Percentiles rank a stretch among this genome's conserved stretches.
Evolutionary conservation across 2,329 filamentous ascomycete species (phyloP).

Genomic region (Coniosporium tulheliwenetii): DNA sequence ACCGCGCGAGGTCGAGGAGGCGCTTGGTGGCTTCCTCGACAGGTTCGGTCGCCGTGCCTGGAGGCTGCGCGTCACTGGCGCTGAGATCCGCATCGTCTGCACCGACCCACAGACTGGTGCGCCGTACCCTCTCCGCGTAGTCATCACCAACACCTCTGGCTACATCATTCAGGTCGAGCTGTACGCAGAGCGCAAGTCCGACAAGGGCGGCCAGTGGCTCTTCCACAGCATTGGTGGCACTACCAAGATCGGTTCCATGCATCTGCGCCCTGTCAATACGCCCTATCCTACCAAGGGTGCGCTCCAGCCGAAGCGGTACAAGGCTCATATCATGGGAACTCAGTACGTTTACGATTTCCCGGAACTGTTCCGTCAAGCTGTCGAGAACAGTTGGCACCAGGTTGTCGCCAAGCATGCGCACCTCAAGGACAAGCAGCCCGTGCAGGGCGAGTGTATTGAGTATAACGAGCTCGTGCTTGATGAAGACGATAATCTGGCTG

Average conservation of each 20-base stretch:
- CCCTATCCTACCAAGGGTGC: conserved; percentile 98
- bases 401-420: conserved; percentile 57
- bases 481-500: conserved; percentile 77
- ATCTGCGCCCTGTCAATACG: conserved; percentile 76
- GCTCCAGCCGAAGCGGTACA: conserved; percentile 97
- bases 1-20: conserved; percentile 80
- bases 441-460: conserved; percentile 79
- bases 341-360: conserved; percentile 99
- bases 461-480: conserved; percentile 91
- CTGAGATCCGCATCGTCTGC: conserved; percentile 97
- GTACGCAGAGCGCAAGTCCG: conserved; percentile 93
- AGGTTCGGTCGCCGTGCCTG: conserved; percentile 90
- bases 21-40: conserved; percentile 86
- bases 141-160: conserved; percentile 96
- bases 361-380: conserved; percentile 94
- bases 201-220: conserved; percentile 86
- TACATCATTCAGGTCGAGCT: conserved; percentile 97
- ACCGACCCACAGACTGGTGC: conserved; percentile 73
- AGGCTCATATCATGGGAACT: conserved; percentile 97
- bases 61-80: conserved; percentile 90
- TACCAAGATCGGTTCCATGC: conserved; percentile 89
- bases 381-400: conserved; percentile 85
- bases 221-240: conserved; percentile 97
- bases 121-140: conserved; percentile 83
- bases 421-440: conserved; percentile 66